A percentile compares a stretch with the other conserved stretches of the same genome.
phyloP scores from a whole-genome alignment of 2,329 filamentous ascomycete genomes.

The Pseudogymnoascus destructans region DNA sequence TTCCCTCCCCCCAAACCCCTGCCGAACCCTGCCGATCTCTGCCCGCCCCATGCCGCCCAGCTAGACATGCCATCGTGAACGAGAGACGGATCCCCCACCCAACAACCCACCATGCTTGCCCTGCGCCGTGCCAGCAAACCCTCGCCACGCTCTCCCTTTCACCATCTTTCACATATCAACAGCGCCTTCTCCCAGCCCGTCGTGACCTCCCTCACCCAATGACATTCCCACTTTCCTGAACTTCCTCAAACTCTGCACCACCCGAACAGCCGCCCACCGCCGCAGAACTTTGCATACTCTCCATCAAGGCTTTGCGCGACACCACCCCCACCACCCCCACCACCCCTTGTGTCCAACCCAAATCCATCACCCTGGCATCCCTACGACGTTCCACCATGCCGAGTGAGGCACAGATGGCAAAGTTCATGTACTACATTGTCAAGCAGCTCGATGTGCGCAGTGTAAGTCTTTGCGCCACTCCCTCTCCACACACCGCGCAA shows the following conservation, averaged over 20 bases:
- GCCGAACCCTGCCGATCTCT: background rate
- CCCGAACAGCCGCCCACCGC: background rate
- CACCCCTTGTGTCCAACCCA: background rate
- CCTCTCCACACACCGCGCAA: background rate
- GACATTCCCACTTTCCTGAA: background rate
- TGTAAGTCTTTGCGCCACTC: conserved; percentile 24
- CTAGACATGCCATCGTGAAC: conserved; percentile 3
- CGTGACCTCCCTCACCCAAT: background rate
- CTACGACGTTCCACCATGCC: conserved; percentile 30
- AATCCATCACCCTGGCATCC: conserved; percentile 19
- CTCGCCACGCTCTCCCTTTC: background rate
- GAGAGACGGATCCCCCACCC: background rate
- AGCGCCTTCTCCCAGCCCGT: background rate
- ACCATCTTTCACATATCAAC: conserved; percentile 8
- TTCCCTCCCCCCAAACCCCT: background rate
- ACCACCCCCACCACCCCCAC: background rate
- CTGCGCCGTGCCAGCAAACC: conserved; percentile 2
- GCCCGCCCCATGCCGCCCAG: background rate
- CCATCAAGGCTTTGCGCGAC: background rate
- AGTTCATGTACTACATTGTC: conserved; percentile 41
- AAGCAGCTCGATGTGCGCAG: conserved; percentile 41
- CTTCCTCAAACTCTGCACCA: background rate
- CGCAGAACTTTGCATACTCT: background rate
- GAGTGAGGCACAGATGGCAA: conserved; percentile 35
- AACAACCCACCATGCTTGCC: background rate